Evolutionary conservation across 192 early-diverging fungal genomes (phyloP).

Genomic region (Phlyctochytrium planicorne): DNA sequence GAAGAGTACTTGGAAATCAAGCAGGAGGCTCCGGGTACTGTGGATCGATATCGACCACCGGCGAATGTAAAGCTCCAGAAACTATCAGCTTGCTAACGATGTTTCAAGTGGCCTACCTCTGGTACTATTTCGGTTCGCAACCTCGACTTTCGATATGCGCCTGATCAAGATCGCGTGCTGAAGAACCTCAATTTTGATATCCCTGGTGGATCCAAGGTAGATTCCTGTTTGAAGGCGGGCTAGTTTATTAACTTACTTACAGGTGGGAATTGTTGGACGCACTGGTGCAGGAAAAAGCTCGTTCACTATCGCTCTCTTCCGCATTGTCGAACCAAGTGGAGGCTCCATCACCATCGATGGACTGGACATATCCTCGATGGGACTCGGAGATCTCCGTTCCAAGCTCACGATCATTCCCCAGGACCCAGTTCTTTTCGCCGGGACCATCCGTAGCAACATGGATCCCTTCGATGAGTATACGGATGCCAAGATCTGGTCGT

Average conservation of each 20-base stretch:
- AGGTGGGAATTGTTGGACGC: conserved; percentile 47
- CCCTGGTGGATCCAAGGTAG: conserved; percentile 52
- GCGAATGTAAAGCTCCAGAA: no score
- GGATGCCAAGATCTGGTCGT: conserved; percentile 73
- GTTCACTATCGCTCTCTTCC: conserved; percentile 69
- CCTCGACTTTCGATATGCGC: conserved; percentile 72
- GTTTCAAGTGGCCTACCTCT: conserved; percentile 55
- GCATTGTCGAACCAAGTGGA: conserved; percentile 54
- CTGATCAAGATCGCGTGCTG: conserved; percentile 63
- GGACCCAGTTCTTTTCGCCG: conserved; percentile 65
- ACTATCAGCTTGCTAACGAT: conserved; percentile 3
- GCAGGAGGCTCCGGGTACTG: conserved; percentile 69
- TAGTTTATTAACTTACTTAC: conserved; percentile 18
- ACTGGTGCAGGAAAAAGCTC: conserved; percentile 83
- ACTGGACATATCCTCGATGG: conserved; percentile 62
- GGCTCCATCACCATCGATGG: conserved; percentile 75
- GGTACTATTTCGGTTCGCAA: conserved; percentile 70
- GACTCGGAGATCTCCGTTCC: conserved; percentile 56
- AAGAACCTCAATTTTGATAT: conserved; percentile 68
- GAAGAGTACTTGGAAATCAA: conserved; percentile 80
- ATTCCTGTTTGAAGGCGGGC: neutral
- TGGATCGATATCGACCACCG: conserved; percentile 43
- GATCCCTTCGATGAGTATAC: conserved; percentile 72
- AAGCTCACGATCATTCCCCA: conserved; percentile 54
- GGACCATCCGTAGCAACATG: conserved; percentile 72